A percentile compares a stretch with the other conserved stretches of the same genome.
Evolutionary conservation across 2,329 filamentous ascomycete species (phyloP).

Genomic region (Aspergillus spinulosporus): DNA sequence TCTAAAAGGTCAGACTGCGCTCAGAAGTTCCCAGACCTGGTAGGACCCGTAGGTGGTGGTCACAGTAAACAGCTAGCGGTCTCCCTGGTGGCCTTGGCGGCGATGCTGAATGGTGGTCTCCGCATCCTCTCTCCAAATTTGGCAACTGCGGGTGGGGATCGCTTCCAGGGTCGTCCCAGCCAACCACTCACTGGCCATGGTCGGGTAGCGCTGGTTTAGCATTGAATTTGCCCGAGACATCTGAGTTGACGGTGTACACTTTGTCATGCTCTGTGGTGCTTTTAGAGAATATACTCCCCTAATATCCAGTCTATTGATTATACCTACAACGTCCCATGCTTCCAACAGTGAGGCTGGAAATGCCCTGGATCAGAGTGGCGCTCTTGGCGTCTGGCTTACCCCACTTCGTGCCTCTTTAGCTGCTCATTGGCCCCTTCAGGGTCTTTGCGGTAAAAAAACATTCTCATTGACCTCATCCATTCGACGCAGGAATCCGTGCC

Average conservation of each 20-base stretch:
- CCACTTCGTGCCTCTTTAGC: constrained; percentile 1
- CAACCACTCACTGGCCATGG: constrained; percentile 19
- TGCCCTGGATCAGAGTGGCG: constrained; percentile 3
- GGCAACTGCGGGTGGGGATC: constrained; percentile 22
- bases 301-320: no score
- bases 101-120: constrained; percentile 19
- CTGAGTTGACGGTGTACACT: no score
- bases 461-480: constrained; percentile 10
- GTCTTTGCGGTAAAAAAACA: background rate
- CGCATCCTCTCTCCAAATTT: constrained; percentile 21
- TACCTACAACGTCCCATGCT: background rate
- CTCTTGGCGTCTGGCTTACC: background rate
- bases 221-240: background rate
- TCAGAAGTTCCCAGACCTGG: background rate
- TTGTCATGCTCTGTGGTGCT: no score
- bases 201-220: background rate
- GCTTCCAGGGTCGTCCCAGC: constrained; percentile 18
- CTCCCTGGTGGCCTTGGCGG: constrained; percentile 6
- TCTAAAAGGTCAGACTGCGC: background rate
- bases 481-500: constrained; percentile 5
- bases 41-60: constrained; percentile 1
- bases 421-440: constrained; percentile 9
- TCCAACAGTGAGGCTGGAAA: background rate
- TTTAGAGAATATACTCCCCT: no score
- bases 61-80: background rate